phyloP scores from a whole-genome alignment of 1,139 yeast genomes.

The Geotrichum carabidarum region DNA sequence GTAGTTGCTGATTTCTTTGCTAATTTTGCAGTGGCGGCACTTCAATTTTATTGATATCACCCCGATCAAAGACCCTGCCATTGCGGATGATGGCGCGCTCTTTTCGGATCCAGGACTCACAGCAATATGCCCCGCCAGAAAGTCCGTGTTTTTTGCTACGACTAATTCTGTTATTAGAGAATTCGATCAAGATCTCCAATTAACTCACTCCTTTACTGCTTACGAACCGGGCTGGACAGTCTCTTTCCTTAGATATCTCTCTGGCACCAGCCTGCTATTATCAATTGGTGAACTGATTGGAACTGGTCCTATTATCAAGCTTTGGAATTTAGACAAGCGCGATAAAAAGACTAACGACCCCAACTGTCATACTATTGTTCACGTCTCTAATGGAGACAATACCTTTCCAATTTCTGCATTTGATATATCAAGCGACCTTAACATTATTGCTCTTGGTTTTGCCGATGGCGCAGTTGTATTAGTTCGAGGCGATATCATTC shows the following conservation, averaged over 20 bases:
- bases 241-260: slow-evolving; percentile 49
- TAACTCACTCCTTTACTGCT: slow-evolving; percentile 52
- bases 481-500: slow-evolving; percentile 77
- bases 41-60: slow-evolving; percentile 80
- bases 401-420: slow-evolving; percentile 70
- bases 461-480: slow-evolving; percentile 81
- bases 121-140: slow-evolving; percentile 52
- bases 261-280: slow-evolving; percentile 49
- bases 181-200: slow-evolving; percentile 48
- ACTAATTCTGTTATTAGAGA: slow-evolving; percentile 54
- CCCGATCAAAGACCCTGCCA: slow-evolving; percentile 79
- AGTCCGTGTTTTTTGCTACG: slow-evolving; percentile 56
- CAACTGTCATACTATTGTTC: slow-evolving; percentile 42
- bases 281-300: slow-evolving; percentile 72
- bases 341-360: slow-evolving; percentile 35
- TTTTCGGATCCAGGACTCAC: slow-evolving; percentile 74
- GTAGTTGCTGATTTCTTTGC: background rate
- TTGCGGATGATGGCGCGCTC: slow-evolving; percentile 51
- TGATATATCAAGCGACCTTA: slow-evolving; percentile 50
- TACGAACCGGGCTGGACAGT: slow-evolving; percentile 57
- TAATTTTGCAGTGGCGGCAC: slow-evolving; percentile 61
- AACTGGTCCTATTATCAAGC: slow-evolving; percentile 56
- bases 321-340: slow-evolving; percentile 64
- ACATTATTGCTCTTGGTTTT: slow-evolving; percentile 75
- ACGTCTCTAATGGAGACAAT: slow-evolving; percentile 52